Evolutionary conservation across 2,329 filamentous ascomycete species (phyloP).

Genomic region (Sporothrix brasiliensis): DNA sequence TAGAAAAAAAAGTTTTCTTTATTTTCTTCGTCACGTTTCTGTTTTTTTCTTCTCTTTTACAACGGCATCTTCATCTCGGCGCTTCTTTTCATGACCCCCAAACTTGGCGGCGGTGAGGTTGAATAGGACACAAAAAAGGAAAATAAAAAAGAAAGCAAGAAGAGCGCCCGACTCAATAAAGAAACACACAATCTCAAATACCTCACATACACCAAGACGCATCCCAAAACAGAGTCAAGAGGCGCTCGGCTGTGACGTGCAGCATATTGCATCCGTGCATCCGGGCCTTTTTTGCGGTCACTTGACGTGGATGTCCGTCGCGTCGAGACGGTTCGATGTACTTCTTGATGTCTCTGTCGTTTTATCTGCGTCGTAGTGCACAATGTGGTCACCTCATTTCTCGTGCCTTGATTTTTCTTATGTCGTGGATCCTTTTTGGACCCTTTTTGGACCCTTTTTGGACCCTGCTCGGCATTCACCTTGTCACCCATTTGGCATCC

Average conservation of each 20-base stretch:
- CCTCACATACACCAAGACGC: too few relatives aligned
- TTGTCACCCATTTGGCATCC: not conserved
- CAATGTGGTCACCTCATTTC: constrained; percentile 21
- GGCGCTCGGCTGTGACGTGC: constrained; percentile 10
- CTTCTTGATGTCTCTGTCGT: too few relatives aligned
- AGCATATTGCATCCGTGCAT: constrained; percentile 7
- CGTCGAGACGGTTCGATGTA: not conserved
- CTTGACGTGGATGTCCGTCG: not conserved
- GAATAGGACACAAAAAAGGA: not conserved
- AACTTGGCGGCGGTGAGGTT: not conserved
- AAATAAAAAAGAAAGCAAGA: not conserved
- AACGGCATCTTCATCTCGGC: constrained; percentile 1
- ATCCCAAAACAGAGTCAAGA: constrained; percentile 11
- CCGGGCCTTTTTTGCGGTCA: constrained; percentile 19
- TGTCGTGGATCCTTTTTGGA: not conserved
- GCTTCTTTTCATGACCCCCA: constrained; percentile 17
- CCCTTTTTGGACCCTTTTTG: not conserved
- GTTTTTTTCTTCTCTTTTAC: not conserved
- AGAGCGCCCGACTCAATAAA: not conserved
- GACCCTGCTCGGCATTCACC: not conserved
- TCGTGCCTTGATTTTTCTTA: not conserved
- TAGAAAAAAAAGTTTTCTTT: not conserved
- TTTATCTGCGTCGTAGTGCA: too few relatives aligned
- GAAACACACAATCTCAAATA: not conserved
- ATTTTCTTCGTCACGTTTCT: not conserved